These are phyloP conservation scores for Aureobasidium sp. DNA, from an alignment of 2,329 filamentous ascomycete genomes.

Conservation along the genomic window DNA sequence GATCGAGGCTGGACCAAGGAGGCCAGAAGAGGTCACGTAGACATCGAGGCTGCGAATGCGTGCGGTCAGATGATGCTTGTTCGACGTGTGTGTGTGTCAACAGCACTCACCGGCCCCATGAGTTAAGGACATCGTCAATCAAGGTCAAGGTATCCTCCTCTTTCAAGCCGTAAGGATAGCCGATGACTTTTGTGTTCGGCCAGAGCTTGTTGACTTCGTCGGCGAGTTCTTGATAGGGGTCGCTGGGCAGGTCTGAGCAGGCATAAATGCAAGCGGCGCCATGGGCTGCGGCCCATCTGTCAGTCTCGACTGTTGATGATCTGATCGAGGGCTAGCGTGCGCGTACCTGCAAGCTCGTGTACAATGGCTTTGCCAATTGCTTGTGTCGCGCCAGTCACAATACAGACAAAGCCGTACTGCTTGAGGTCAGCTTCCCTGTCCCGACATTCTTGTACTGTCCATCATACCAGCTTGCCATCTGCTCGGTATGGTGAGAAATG, in stretches of 20 bases:
- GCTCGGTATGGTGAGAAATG: conserved; percentile 52
- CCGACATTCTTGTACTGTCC: background rate
- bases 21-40: conserved; percentile 52
- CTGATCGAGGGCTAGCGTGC: background rate
- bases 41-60: conserved; percentile 46
- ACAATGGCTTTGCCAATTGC: conserved; percentile 56
- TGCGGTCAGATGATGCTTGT: conserved; percentile 20
- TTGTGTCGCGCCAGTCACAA: conserved; percentile 56
- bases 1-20: conserved; percentile 52
- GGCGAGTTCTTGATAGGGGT: conserved; percentile 38
- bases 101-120: conserved; percentile 43
- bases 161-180: conserved; percentile 53
- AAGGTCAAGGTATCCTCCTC: conserved; percentile 55
- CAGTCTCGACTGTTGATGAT: background rate
- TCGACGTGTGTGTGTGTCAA: background rate
- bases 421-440: background rate
- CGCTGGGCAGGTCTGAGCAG: conserved; percentile 41
- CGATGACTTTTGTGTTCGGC: conserved; percentile 55
- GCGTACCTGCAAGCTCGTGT: conserved; percentile 52
- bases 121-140: conserved; percentile 57
- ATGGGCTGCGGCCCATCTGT: conserved; percentile 41
- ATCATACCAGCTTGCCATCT: conserved; percentile 50
- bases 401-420: conserved; percentile 58
- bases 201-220: conserved; percentile 37
- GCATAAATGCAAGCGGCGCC: conserved; percentile 59